These are phyloP conservation scores for Bertia moriformis DNA, from an alignment of 2,329 filamentous ascomycete genomes.

Conservation along the genomic window DNA sequence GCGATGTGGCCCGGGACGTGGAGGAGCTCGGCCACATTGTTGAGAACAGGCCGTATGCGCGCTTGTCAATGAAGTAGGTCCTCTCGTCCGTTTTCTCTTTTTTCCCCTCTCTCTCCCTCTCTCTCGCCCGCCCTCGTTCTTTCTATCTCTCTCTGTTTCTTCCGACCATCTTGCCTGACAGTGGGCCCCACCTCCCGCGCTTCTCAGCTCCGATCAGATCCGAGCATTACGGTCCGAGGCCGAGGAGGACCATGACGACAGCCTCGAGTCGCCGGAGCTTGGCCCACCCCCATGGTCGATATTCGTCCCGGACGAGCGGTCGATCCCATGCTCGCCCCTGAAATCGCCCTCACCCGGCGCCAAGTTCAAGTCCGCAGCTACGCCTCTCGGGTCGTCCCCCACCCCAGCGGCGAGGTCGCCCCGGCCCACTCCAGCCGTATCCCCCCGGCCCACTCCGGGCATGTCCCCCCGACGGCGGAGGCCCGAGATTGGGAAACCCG, in stretches of 20 bases:
- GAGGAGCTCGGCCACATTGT: conserved; percentile 51
- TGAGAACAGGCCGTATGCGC: conserved; percentile 54
- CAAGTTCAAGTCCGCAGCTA: conserved; percentile 9
- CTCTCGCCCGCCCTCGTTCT: no score
- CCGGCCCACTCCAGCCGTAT: no score
- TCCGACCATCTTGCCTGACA: no score
- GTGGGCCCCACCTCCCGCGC: no score
- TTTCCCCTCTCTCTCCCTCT: no score
- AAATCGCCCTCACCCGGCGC: conserved; percentile 33
- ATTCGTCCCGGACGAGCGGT: conserved; percentile 39
- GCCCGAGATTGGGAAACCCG: no score
- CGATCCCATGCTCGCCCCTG: conserved; percentile 25
- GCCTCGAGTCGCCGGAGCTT: conserved; percentile 52
- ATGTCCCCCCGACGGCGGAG: no score
- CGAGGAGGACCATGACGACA: conserved; percentile 13
- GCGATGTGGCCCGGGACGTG: conserved; percentile 37
- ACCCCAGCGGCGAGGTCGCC: no score
- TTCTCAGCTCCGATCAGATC: conserved; percentile 45
- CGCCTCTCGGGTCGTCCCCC: neutral
- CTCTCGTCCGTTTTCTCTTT: conserved; percentile 2
- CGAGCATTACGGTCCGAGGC: conserved; percentile 37
- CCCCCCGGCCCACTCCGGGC: no score
- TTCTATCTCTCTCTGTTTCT: no score
- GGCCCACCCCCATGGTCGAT: conserved; percentile 46
- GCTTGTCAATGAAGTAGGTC: conserved; percentile 53